These are phyloP conservation scores for Clavispora phyllophila DNA, from an alignment of 805 yeast genomes.

Conservation along the genomic window DNA sequence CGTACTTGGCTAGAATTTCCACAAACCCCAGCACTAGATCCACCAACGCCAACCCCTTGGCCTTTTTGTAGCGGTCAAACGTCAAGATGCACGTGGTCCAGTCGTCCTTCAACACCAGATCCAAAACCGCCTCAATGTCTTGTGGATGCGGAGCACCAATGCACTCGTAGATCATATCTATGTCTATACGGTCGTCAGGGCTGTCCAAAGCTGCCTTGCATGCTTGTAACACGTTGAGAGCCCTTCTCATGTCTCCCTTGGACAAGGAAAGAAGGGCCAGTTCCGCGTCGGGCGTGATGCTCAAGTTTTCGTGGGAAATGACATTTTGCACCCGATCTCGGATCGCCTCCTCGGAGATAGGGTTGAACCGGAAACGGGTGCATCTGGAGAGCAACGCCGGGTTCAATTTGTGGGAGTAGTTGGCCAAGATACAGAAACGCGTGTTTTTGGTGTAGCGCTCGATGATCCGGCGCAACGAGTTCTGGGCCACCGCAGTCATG, in stretches of 20 bases:
- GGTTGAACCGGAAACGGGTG: constrained; percentile 90
- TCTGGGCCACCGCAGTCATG: constrained; percentile 85
- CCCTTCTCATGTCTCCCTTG: constrained; percentile 96
- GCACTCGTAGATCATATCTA: constrained; percentile 82
- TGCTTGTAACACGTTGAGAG: constrained; percentile 89
- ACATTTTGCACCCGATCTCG: constrained; percentile 64
- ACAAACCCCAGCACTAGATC: constrained; percentile 78
- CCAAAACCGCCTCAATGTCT: constrained; percentile 71
- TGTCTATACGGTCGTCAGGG: constrained; percentile 49
- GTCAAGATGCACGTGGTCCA: constrained; percentile 77
- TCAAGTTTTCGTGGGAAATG: constrained; percentile 59
- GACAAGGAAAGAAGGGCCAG: constrained; percentile 64
- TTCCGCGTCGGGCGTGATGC: constrained; percentile 54
- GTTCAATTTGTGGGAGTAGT: constrained; percentile 90
- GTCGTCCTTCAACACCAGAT: constrained; percentile 77
- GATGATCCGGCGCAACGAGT: constrained; percentile 76
- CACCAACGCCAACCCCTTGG: constrained; percentile 83
- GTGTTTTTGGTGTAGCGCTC: constrained; percentile 93
- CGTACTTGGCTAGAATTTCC: constrained; percentile 62
- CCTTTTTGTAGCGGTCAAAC: constrained; percentile 56
- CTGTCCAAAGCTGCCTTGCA: constrained; percentile 66
- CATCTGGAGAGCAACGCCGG: constrained; percentile 95
- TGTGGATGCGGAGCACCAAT: constrained; percentile 93
- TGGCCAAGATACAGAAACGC: constrained; percentile 93
- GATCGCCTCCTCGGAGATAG: constrained; percentile 65